Evolutionary conservation across 495 filamentous ascomycete genomes (phyloP), one percentile per base, ranked within the genome.

Genomic region (Collariella sp.): DNA sequence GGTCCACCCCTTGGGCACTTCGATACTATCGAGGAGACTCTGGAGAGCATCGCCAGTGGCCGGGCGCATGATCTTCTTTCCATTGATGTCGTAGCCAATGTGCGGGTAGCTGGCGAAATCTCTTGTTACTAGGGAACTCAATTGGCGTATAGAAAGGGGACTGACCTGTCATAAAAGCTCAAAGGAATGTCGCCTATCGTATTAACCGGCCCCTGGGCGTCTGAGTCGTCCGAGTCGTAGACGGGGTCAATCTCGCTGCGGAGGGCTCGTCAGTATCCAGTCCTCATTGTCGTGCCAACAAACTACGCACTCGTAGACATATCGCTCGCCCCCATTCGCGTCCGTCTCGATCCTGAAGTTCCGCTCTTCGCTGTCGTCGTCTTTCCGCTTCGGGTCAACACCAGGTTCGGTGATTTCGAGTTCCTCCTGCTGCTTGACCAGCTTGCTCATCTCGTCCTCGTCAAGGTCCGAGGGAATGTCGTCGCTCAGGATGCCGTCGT

Each of bases 41-140:
- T 98, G 94, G 29, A 98, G 73, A 36, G 94, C 93, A 65, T 94
- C 86, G 33, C 93, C 93, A 64, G 89, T 90, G 29, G 93, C 93
- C 2, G 93, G 93, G 43, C 93, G 87, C 83, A 94, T 84, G 52
- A 98, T 94, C 69, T 88, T 95, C 76, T 90, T 96, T 68, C 93
- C 93, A 72, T 98, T 95, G 70, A 98, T 96, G 66, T 96, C 87
- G 70, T 98, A 98, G 39, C 93, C 93, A 67, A 98, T 96, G 68
- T 98, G 93, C 50, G 94, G 93, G 65, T 96, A 68, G 46, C 63
- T 66, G 20, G 39, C 35, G 13, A 38, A 6, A 22, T 1, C 7
- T 22, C 40, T 9, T n/a, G 24, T 52, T 20, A 55, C 36, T 11
- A 40, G 5, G 45, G 31, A 24, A 24, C 19, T 12, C 7, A 9